Conservation (phyloP, 495 filamentous ascomycete species). For the Eremomyces bilateralis region DNA sequence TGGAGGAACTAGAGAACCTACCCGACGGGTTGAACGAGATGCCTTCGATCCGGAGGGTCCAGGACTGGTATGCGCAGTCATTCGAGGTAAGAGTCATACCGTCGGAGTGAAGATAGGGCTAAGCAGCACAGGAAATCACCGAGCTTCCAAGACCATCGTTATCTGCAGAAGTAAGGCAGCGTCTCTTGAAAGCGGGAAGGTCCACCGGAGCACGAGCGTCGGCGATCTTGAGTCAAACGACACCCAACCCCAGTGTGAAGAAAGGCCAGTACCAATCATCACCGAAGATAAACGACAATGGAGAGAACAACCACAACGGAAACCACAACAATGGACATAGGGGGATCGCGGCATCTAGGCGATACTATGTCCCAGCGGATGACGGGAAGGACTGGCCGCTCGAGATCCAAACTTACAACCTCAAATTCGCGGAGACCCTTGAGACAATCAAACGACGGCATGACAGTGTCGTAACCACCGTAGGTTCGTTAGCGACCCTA, state of each 20-base stretch:
- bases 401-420: slow-evolving; percentile 85
- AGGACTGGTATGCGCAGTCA: slow-evolving; percentile 98
- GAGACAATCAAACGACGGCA: slow-evolving; percentile 88
- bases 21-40: slow-evolving; percentile 98
- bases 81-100: slow-evolving; percentile 54
- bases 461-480: slow-evolving; percentile 87
- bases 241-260: slow-evolving; percentile 70
- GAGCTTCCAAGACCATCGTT: slow-evolving; percentile 57
- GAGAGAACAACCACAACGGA: slow-evolving; percentile 22
- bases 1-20: slow-evolving; percentile 74
- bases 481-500: slow-evolving; percentile 15
- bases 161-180: slow-evolving; percentile 51
- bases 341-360: slow-evolving; percentile 31
- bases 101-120: slow-evolving; percentile 2
- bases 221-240: slow-evolving; percentile 56
- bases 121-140: slow-evolving; percentile 55
- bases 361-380: slow-evolving; percentile 85
- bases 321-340: slow-evolving; percentile 26
- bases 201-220: slow-evolving; percentile 30
- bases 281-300: slow-evolving; percentile 28
- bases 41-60: slow-evolving; percentile 86
- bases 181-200: slow-evolving; percentile 45
- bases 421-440: slow-evolving; percentile 61
- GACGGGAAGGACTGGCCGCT: slow-evolving; percentile 81
- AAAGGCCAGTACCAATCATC: slow-evolving; percentile 73